These are phyloP conservation scores for Davidsoniella neocaledoniae DNA, from an alignment of 2,329 filamentous ascomycete species.

Conservation along the genomic window DNA sequence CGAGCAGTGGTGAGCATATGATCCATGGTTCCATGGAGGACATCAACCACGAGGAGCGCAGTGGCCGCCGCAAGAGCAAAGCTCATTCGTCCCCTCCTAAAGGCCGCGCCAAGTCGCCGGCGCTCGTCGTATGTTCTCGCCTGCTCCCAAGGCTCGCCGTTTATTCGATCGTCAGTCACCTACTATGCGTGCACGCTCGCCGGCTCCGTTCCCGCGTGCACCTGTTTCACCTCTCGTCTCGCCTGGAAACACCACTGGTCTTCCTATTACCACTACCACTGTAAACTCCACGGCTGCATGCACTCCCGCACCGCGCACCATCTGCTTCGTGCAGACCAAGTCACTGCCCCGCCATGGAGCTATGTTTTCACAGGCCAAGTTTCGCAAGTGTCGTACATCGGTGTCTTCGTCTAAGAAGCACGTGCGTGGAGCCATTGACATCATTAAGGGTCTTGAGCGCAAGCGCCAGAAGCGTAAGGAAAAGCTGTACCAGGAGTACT, in stretches of 20 bases:
- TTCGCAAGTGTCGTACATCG: conserved; percentile 28
- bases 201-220: conserved; percentile 39
- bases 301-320: conserved; percentile 21
- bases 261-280: conserved; percentile 19
- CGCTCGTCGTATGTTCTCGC: conserved; percentile 22
- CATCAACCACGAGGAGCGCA: conserved; percentile 38
- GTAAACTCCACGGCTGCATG: conserved; percentile 45
- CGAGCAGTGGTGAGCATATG: conserved; percentile 8
- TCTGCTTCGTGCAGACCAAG: conserved; percentile 36
- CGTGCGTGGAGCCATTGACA: conserved; percentile 86
- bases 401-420: conserved; percentile 36
- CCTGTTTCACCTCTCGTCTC: conserved; percentile 53
- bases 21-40: conserved; percentile 57
- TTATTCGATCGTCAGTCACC: conserved; percentile 3
- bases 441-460: conserved; percentile 87
- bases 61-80: conserved; percentile 29
- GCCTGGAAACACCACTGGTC: conserved; percentile 36
- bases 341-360: conserved; percentile 70
- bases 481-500: conserved; percentile 81
- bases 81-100: conserved; percentile 32
- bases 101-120: conserved; percentile 20
- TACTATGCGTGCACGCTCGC: conserved; percentile 29
- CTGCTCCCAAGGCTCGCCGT: conserved; percentile 22
- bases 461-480: conserved; percentile 87
- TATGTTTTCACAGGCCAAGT: conserved; percentile 37